A percentile compares a stretch with the other conserved stretches of the same genome.
Evolutionary conservation across 2,329 filamentous ascomycete genomes (phyloP).

Genomic region (Fusarium ramigenum): DNA sequence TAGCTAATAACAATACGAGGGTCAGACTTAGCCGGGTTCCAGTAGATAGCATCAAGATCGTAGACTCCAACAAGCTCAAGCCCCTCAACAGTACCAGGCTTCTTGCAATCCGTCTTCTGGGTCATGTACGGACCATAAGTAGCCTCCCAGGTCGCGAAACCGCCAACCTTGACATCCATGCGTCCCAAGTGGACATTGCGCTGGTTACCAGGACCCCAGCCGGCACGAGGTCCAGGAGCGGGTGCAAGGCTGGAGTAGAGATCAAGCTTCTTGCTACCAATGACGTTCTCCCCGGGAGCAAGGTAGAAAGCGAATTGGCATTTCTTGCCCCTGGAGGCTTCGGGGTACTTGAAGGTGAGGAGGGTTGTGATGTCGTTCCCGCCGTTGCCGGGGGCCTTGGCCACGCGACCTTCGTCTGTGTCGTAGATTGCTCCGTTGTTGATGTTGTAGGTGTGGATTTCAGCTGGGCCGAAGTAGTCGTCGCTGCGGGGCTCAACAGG

Average conservation of each 20-base stretch:
- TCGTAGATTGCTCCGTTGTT: not conserved
- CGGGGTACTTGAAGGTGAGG: not conserved
- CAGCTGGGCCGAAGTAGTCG: not conserved
- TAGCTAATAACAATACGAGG: constrained; percentile 3
- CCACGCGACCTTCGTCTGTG: not conserved
- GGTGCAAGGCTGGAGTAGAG: not conserved
- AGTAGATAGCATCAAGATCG: not conserved
- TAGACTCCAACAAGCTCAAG: constrained; percentile 5
- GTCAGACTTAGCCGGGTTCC: not conserved
- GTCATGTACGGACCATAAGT: not conserved
- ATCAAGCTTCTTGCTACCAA: not conserved
- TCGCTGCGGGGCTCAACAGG: not conserved
- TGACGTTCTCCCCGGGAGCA: not conserved
- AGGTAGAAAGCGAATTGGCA: constrained; percentile 1
- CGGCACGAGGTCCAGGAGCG: not conserved
- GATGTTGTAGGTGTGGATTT: not conserved
- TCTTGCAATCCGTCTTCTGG: not conserved
- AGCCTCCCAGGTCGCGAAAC: not conserved
- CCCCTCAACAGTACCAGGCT: not conserved
- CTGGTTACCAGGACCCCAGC: not conserved
- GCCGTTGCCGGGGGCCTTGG: not conserved
- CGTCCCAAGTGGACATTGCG: not conserved
- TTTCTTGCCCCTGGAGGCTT: not conserved
- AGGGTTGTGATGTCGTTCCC: constrained; percentile 1
- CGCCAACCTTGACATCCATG: not conserved